A percentile compares a stretch with the other conserved stretches of the same genome.
Conservation (phyloP, 306 rosid genomes). For the Abrus precatorius region DNA sequence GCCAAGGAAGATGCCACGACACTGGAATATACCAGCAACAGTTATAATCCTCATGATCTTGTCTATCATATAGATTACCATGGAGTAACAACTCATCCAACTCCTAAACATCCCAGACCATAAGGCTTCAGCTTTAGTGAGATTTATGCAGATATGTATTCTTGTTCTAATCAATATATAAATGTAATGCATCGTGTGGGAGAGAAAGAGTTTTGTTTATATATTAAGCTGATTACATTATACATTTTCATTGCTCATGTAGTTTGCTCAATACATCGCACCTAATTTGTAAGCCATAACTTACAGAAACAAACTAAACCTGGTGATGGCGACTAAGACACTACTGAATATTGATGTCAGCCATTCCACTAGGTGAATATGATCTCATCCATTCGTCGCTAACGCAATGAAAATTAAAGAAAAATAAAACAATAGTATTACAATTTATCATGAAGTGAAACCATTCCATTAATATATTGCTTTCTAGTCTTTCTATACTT, state of each 20-base stretch:
- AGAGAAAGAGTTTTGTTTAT: constrained; percentile 25
- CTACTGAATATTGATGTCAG: background rate
- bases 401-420: constrained; percentile 3
- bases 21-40: constrained; percentile 49
- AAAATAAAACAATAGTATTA: constrained; percentile 34
- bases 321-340: constrained; percentile 27
- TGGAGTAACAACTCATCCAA: constrained; percentile 95
- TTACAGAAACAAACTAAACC: constrained; percentile 33
- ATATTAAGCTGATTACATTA: constrained; percentile 18
- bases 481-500: constrained; percentile 70
- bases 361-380: constrained; percentile 31
- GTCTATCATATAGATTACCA: constrained; percentile 88
- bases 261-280: constrained; percentile 20
- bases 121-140: constrained; percentile 49
- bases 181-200: constrained; percentile 42
- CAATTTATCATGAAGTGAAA: constrained; percentile 70
- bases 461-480: constrained; percentile 81
- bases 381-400: constrained; percentile 38
- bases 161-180: constrained; percentile 46
- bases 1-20: constrained; percentile 53
- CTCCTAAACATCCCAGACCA: constrained; percentile 85
- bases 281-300: constrained; percentile 35
- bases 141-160: constrained; percentile 53
- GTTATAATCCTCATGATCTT: constrained; percentile 54
- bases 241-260: constrained; percentile 35